These are phyloP conservation scores for Nicotiana tomentosiformis DNA, from an alignment of 257 asterid species.

Conservation along the genomic window DNA sequence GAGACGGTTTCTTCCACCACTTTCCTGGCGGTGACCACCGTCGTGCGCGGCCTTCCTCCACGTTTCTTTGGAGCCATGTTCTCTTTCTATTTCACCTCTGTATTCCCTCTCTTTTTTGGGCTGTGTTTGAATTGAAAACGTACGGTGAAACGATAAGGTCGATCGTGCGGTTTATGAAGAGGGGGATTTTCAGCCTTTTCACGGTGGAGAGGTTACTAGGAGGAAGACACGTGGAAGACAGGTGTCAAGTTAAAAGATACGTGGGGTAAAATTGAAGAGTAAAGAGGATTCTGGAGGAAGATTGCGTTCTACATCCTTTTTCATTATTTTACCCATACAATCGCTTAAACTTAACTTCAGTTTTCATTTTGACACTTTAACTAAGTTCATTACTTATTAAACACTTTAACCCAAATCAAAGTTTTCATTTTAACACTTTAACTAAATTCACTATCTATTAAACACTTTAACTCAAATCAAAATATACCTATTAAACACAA, in stretches of 20 bases:
- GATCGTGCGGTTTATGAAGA: not conserved
- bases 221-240: conserved; percentile 36
- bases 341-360: too few species aligned
- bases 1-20: conserved; percentile 58
- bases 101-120: not conserved
- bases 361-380: too few species aligned
- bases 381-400: too few species aligned
- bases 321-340: too few species aligned
- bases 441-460: too few species aligned
- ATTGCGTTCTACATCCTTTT: not conserved
- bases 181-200: not conserved
- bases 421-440: too few species aligned
- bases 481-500: too few species aligned
- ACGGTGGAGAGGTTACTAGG: conserved; percentile 9
- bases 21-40: conserved; percentile 51
- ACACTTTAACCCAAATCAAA: too few species aligned
- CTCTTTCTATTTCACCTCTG: too few species aligned
- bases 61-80: conserved; percentile 65
- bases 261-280: conserved; percentile 31
- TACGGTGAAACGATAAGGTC: not conserved
- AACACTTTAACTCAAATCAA: too few species aligned
- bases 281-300: conserved; percentile 1
- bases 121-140: not conserved
- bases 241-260: conserved; percentile 39
- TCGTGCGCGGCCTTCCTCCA: conserved; percentile 19